These are phyloP conservation scores for Geranium rotundifolium DNA, from an alignment of 345 rosid genomes.

Conservation along the genomic window DNA sequence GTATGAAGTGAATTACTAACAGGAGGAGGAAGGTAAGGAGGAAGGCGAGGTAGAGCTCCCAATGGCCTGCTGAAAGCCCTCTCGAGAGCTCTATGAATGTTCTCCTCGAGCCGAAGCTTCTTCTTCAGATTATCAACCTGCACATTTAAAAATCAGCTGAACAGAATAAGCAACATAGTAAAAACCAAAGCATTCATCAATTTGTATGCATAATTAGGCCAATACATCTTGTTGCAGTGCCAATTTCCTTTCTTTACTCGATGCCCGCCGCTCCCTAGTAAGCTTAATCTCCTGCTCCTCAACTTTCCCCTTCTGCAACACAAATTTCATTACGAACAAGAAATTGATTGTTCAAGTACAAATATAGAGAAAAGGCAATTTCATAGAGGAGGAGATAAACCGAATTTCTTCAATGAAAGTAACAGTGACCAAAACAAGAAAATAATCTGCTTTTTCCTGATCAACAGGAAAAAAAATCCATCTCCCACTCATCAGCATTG, in stretches of 20 bases:
- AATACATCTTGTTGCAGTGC: conserved; percentile 69
- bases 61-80: conserved; percentile 79
- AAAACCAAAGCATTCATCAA: neutral
- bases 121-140: conserved; percentile 83
- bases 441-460: neutral
- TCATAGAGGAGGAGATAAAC: neutral
- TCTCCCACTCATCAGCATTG: conserved; percentile 7
- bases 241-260: conserved; percentile 42
- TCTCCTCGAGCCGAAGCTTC: conserved; percentile 76
- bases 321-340: neutral
- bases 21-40: conserved; percentile 72
- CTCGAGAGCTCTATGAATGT: conserved; percentile 76
- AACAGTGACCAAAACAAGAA: neutral
- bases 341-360: too few relatives aligned
- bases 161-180: neutral
- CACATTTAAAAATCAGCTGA: neutral
- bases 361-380: neutral
- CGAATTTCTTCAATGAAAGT: too few relatives aligned
- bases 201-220: neutral
- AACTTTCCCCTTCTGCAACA: conserved; percentile 16
- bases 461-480: conserved; percentile 10
- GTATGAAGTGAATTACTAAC: conserved; percentile 40
- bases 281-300: conserved; percentile 37
- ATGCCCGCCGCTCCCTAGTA: conserved; percentile 17
- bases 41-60: conserved; percentile 92